These are phyloP conservation scores for Rhizopus arrhizus DNA, from an alignment of 371 early-diverging fungal genomes.

Conservation along the genomic window DNA sequence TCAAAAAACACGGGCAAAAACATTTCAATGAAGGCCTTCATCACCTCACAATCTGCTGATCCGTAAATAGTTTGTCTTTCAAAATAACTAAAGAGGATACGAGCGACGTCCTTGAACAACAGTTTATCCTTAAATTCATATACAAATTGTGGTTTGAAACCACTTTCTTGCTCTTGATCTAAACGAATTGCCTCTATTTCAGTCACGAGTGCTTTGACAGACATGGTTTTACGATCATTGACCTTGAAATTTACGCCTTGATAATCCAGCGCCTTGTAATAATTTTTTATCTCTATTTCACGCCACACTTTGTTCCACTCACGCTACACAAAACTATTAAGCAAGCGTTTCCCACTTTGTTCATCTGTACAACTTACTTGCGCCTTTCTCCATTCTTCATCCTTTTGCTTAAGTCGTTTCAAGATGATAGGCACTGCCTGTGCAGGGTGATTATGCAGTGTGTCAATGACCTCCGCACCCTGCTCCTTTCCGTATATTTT, in stretches of 20 bases:
- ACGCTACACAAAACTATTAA: conserved; percentile 74
- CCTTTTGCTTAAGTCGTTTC: conserved; percentile 92
- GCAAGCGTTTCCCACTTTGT: conserved; percentile 52
- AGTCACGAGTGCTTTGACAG: conserved; percentile 72
- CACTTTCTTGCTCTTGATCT: conserved; percentile 38
- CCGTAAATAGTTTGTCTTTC: conserved; percentile 57
- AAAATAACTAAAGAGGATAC: conserved; percentile 58
- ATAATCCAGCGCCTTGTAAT: conserved; percentile 96
- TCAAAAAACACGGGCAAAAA: conserved; percentile 80
- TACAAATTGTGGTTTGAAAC: conserved; percentile 60
- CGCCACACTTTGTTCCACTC: conserved; percentile 97
- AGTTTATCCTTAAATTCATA: conserved; percentile 65
- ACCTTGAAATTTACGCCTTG: conserved; percentile 87
- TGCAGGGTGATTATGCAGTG: conserved; percentile 88
- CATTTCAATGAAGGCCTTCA: conserved; percentile 72
- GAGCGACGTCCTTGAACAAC: conserved; percentile 72
- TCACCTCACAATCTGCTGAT: conserved; percentile 65
- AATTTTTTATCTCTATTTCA: conserved; percentile 90
- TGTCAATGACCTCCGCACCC: conserved; percentile 88
- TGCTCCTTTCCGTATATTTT: conserved; percentile 87
- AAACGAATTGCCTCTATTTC: conserved; percentile 83
- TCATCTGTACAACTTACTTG: conserved; percentile 67
- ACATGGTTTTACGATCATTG: conserved; percentile 80
- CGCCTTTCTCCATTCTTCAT: conserved; percentile 89
- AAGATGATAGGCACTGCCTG: conserved; percentile 94